phyloP scores from a whole-genome alignment of 208 protist genomes.

The Zelonia costaricensis region DNA sequence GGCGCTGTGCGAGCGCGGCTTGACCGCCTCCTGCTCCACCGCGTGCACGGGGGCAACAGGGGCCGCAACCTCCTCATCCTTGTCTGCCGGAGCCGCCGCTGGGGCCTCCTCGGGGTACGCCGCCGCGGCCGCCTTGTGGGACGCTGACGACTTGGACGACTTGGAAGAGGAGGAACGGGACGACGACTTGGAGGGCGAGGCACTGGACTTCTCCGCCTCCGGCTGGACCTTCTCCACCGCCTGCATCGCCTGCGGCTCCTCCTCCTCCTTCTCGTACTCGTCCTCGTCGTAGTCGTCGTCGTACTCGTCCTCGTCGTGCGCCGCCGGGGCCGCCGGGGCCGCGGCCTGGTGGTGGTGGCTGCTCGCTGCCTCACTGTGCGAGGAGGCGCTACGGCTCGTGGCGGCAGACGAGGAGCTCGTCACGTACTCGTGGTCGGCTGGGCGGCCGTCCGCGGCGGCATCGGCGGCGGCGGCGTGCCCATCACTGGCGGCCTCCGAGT shows the following conservation, averaged over 20 bases:
- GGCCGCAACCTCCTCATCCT: neutral
- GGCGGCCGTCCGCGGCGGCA: slow-evolving; percentile 1
- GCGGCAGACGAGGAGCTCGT: slow-evolving; percentile 28
- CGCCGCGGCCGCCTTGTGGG: no score
- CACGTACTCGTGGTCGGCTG: slow-evolving; percentile 21
- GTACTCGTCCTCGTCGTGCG: neutral
- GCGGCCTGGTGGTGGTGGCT: neutral
- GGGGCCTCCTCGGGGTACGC: neutral
- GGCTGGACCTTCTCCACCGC: neutral
- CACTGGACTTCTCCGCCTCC: neutral
- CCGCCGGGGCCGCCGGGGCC: neutral
- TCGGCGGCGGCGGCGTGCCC: neutral
- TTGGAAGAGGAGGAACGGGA: no score
- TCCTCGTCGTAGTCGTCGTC: slow-evolving; percentile 16
- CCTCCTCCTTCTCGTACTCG: neutral
- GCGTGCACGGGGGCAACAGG: no score
- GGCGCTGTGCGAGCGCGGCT: neutral
- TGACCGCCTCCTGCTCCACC: no score
- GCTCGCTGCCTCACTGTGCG: neutral
- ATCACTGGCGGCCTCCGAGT: slow-evolving; percentile 10
- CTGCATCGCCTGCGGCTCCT: neutral
- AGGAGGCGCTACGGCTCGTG: slow-evolving; percentile 27
- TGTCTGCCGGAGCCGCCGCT: no score
- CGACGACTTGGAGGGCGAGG: no score
- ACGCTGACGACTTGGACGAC: no score